A percentile compares a stretch with the other conserved stretches of the same genome.
Evolutionary conservation across 768 basidiomycete genomes (phyloP).

Genomic region (Collybia sp.): DNA sequence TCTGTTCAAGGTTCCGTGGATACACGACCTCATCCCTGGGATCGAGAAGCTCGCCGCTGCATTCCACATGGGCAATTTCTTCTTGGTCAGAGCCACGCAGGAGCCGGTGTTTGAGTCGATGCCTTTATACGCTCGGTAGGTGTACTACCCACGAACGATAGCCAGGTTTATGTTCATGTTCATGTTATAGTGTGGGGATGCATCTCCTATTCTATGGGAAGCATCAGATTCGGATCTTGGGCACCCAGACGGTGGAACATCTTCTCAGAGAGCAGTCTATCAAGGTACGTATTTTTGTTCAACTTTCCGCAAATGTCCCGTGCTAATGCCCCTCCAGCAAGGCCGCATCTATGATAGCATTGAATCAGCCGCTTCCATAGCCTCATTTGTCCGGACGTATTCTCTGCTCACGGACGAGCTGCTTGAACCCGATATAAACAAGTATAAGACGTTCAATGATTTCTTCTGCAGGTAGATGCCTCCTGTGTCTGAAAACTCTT

Average conservation of each 20-base stretch:
- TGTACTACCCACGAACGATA: conserved; percentile 5
- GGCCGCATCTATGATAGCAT: conserved; percentile 52
- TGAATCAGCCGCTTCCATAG: conserved; percentile 45
- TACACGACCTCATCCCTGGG: conserved; percentile 48
- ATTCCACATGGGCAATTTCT: conserved; percentile 59
- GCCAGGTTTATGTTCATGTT: neutral
- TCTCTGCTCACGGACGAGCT: conserved; percentile 54
- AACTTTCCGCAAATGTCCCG: neutral
- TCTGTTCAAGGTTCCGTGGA: conserved; percentile 26
- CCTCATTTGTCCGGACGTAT: conserved; percentile 54
- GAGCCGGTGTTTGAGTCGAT: conserved; percentile 67
- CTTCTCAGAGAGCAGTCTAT: conserved; percentile 52
- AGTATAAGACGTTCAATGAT: conserved; percentile 70
- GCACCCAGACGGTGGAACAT: conserved; percentile 40
- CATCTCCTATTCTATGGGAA: conserved; percentile 67
- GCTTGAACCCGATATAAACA: conserved; percentile 51
- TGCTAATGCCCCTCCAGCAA: conserved; percentile 27
- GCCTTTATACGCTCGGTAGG: conserved; percentile 60
- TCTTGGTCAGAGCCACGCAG: conserved; percentile 39
- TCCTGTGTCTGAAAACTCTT: neutral
- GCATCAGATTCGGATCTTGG: conserved; percentile 43
- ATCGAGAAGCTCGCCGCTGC: conserved; percentile 46
- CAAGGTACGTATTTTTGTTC: conserved; percentile 25
- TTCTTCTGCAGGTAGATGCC: conserved; percentile 58
- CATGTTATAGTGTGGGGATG: conserved; percentile 51